Evolutionary conservation across 495 filamentous ascomycete species (phyloP).

Genomic region (Annulohypoxylon maeteangense): DNA sequence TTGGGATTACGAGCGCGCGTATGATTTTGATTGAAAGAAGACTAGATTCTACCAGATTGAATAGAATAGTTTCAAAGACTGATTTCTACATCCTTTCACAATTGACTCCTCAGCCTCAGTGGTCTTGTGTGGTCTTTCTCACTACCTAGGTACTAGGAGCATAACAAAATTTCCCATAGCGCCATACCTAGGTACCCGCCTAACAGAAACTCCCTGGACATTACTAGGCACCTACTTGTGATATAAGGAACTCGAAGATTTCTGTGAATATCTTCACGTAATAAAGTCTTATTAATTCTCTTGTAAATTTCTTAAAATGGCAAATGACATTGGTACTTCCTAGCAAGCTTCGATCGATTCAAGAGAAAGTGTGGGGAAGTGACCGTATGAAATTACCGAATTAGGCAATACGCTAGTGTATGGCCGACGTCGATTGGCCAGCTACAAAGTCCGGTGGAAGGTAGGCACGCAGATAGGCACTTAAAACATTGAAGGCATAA

Average conservation of each 20-base stretch:
- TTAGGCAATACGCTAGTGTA: conserved; percentile 8
- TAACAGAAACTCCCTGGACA: no score
- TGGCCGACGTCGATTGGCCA: conserved; percentile 7
- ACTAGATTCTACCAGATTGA: no score
- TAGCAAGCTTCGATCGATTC: no score
- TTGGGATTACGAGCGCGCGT: no score
- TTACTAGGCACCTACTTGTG: no score
- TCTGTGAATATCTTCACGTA: background rate
- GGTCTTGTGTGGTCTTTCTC: background rate
- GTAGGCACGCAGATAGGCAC: no score
- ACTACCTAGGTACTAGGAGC: no score
- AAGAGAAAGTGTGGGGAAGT: background rate
- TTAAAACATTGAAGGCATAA: background rate
- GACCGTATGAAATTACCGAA: background rate
- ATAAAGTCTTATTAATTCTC: background rate
- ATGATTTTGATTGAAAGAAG: no score
- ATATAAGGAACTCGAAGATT: no score
- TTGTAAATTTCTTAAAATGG: background rate
- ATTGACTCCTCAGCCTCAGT: no score
- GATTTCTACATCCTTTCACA: background rate
- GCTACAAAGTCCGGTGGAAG: background rate
- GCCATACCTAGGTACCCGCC: background rate
- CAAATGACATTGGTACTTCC: background rate
- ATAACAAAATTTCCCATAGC: no score
- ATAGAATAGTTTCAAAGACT: background rate